Evolutionary conservation across 2,329 filamentous ascomycete species (phyloP).

Genomic region (Nemania bipapillata): DNA sequence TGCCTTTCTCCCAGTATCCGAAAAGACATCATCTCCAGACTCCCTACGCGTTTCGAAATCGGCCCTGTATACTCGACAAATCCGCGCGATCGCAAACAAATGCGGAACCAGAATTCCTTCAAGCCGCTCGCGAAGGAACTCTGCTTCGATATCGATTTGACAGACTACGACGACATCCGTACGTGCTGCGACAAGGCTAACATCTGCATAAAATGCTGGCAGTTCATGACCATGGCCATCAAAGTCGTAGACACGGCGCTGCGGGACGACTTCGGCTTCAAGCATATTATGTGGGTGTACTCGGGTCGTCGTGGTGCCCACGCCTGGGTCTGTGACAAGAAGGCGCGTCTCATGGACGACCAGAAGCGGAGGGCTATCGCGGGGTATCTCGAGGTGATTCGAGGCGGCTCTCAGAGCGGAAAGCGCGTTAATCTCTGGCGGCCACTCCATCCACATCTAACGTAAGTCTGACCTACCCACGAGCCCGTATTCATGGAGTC

Average conservation of each 20-base stretch:
- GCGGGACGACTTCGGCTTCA: conserved; percentile 94
- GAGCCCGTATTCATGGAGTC: neutral
- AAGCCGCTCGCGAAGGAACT: conserved; percentile 90
- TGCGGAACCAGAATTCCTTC: conserved; percentile 81
- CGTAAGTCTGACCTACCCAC: conserved; percentile 58
- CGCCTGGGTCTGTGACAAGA: conserved; percentile 96
- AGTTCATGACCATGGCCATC: conserved; percentile 97
- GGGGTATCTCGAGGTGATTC: conserved; percentile 89
- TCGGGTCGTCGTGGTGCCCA: conserved; percentile 95
- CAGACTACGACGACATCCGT: conserved; percentile 95
- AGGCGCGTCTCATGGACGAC: conserved; percentile 85
- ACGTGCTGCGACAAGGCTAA: conserved; percentile 94
- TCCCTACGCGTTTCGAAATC: conserved; percentile 96
- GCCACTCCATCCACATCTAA: conserved; percentile 88
- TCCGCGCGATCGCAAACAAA: conserved; percentile 88
- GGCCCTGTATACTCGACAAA: conserved; percentile 96
- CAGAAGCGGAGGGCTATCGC: conserved; percentile 85
- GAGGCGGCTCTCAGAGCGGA: conserved; percentile 83
- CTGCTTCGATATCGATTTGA: conserved; percentile 99
- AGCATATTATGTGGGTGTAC: conserved; percentile 98
- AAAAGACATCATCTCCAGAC: conserved; percentile 87
- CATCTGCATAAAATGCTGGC: conserved; percentile 94
- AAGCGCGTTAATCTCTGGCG: conserved; percentile 87
- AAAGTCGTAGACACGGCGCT: conserved; percentile 89
- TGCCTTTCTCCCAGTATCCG: conserved; percentile 70